Base-by-base conservation (phyloP, 371 early-diverging fungal genomes). In the Rhizopus sp. region DNA sequence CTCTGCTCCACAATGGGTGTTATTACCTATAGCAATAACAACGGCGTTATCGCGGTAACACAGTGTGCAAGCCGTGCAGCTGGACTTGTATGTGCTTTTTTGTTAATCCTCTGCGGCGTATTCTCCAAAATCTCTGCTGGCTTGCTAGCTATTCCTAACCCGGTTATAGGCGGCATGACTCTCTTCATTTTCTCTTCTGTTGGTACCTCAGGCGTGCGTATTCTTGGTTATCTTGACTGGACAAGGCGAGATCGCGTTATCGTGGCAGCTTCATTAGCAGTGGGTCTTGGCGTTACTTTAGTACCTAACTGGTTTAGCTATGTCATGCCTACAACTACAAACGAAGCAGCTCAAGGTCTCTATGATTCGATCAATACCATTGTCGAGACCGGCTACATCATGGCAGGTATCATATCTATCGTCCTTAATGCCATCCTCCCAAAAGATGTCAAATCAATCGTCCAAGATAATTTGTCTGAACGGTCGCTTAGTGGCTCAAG, bases 161-260 rank as follows among this genome's bases (percentile, higher is more conserved):
- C 82, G 3, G 67, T 84, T 33, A 73, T 81, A n/a, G 80, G 83
- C 12, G 83, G 83, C n/a, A 84, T 85, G 84, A 78, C 83, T 3
- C 73, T 80, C 0, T 85, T 83, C 46, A 50, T 85, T 15, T 85
- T 85, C 59, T 66, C 84, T 3, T 81, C 72, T 16, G 85, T 85
- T 0, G 77, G 75, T 8, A 76, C 81, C 5, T 80, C 85, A 4
- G 85, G 85, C 44, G 70, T 85, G 30, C 78, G 84, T 54, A 85
- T 85, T 35, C 60, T 85, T 7, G 73, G 81, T 7, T 80, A 79
- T 60, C 45, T 83, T 35, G 68, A 77, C 5, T 85, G 85, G 85
- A 80, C 83, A 7, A 74, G 86, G 13, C 80, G 86, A 16, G 84
- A 85, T 52, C 79, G 86, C 17, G 75, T 85, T 35, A 77, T 85